Base-by-base conservation (phyloP, 208 protist genomes). In the Crithidia expoeki region DNA sequence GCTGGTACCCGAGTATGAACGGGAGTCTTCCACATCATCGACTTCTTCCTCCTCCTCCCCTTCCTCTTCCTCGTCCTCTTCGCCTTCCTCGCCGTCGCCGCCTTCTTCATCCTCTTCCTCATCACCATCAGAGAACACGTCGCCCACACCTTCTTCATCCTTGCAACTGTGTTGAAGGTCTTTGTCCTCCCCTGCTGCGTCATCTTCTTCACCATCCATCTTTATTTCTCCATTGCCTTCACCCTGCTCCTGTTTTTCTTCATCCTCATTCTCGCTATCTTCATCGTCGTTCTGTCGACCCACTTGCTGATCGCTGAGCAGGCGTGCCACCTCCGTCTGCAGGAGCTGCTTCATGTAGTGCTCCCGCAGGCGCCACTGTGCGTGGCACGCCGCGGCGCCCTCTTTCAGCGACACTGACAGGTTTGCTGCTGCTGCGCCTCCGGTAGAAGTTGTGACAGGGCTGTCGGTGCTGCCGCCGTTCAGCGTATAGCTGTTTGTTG, bases 311-410 rank as follows among this genome's bases (percentile, higher is more conserved):
- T 44, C 63, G 52, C 28, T 64, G 38, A 62, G 64, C 72, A 74
- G 68, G 67, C 19, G 42, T 27, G 57, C 68, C 60, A 81, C 72
- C 58, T 88, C 86, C 4, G 40, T 25, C 33, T 65, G 47, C 44
- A 92, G 71, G 7, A 88, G 72, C 36, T 72, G 74, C 23, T 65
- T 61, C 71, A 89, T 78, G 65, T 85, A 92, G 30, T 68, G 58
- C 49, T 92, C 85, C 23, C 78, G 66, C 49, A 76, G 68, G 14
- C 79, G 76, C 80, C 80, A 80, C 25, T 73, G 68, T 27, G 69
- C 57, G 49, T 58, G 30, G 72, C 70, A 86, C 44, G 50, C 52
- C n/a, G 57, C 47, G 0, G 76, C 72, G 33, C 52, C 66, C 19
- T 46, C 36, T 9, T n/a, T 49, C 27, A 69, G 23, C 60, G 61